These are phyloP conservation scores for Hypoxylon sp. DNA, from an alignment of 2,329 filamentous ascomycete species.

Conservation along the genomic window DNA sequence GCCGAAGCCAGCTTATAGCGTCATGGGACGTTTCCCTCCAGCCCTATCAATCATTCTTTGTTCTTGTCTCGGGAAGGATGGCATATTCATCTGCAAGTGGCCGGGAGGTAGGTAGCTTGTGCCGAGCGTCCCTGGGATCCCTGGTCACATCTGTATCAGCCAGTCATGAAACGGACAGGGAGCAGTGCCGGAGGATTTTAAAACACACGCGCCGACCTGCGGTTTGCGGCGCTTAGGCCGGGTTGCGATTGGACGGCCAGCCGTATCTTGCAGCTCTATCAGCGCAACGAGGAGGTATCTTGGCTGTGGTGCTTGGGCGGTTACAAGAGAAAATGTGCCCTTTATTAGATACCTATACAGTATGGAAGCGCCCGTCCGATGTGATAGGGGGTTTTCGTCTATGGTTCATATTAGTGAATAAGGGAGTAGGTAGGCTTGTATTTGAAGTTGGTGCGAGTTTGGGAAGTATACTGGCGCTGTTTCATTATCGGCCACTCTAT, in stretches of 20 bases:
- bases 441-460: slow-evolving; percentile 12
- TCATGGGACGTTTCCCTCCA: slow-evolving; percentile 5
- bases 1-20: slow-evolving; percentile 5
- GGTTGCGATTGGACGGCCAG: slow-evolving; percentile 37
- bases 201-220: slow-evolving; percentile 50
- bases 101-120: slow-evolving; percentile 21
- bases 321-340: slow-evolving; percentile 10
- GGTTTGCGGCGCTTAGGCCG: slow-evolving; percentile 50
- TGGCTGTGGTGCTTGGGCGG: slow-evolving; percentile 18
- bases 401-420: neutral
- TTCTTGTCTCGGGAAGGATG: slow-evolving; percentile 9
- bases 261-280: slow-evolving; percentile 26
- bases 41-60: slow-evolving; percentile 7
- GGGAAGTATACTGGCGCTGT: slow-evolving; percentile 12
- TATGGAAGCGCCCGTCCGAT: slow-evolving; percentile 19
- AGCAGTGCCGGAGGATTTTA: slow-evolving; percentile 28
- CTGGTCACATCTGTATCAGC: slow-evolving; percentile 33
- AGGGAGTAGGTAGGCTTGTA: neutral
- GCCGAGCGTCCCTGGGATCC: slow-evolving; percentile 21
- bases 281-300: slow-evolving; percentile 19
- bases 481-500: slow-evolving; percentile 14
- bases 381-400: slow-evolving; percentile 17
- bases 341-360: slow-evolving; percentile 4
- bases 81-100: slow-evolving; percentile 3
- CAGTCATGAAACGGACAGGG: slow-evolving; percentile 51